Evolutionary conservation across 2,329 filamentous ascomycete genomes (phyloP), one percentile per base, ranked within the genome.

Genomic region (Cladosporium cucumerinum): DNA sequence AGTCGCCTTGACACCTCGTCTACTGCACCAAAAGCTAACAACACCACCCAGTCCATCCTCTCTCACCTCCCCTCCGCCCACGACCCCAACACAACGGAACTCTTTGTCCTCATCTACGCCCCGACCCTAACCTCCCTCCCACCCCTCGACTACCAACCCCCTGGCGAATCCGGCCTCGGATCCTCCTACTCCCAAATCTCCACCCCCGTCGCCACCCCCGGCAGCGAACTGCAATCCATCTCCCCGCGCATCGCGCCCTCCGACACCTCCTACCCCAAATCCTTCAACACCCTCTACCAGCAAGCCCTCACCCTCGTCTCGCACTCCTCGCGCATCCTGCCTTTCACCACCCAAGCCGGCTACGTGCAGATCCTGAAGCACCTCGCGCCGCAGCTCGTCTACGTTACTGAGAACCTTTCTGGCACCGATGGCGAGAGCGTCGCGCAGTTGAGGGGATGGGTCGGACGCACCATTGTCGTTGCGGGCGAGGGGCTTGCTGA

Each of bases 111-210:
- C 69, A 94, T 98, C 74, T 97, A 97, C 78, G 88, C 92, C 2
- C 94, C 94, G 0, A 84, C 86, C 60, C 80, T 96, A 82, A 85
- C 66, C 78, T 81, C 61, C 76, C 85, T 65, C 84, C 88, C 73
- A 69, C 71, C 66, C 57, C 67, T 75, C 46, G 70, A 78, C 71
- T 74, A 72, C 66, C 67, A 69, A 46, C 72, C 73, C 74, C 46
- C 85, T 79, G 81, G 86, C 79, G 79, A 85, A 78, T 76, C 86
- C 76, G 82, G 86, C 76, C 80, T 96, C 82, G 76, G 85, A 84
- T 96, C 92, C 61, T 96, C 93, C 5, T 97, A 92, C 81, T 93
- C 91, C 69, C 93, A 95, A 79, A 95, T 97, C 76, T 89, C 86
- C 66, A 79, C 76, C 1, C 78, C 93, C 77, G 87, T 85, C 59